Conservation (phyloP, 306 rosid species). For the Begonia masoniana region DNA sequence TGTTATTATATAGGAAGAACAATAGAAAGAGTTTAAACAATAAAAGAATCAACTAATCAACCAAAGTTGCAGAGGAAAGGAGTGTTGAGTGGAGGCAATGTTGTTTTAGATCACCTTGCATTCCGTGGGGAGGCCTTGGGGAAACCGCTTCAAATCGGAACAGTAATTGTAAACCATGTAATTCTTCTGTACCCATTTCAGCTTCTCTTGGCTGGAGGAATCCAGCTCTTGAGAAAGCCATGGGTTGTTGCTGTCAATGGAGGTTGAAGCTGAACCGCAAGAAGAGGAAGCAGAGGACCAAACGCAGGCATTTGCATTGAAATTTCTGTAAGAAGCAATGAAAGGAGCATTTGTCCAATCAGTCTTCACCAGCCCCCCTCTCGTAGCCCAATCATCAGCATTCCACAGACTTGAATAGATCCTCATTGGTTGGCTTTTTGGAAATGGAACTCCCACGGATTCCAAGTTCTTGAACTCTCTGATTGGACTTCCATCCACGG, state of each 20-base stretch:
- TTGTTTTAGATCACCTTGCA: slow-evolving; percentile 3
- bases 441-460: slow-evolving; percentile 38
- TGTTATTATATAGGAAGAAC: no score
- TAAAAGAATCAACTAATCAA: no score
- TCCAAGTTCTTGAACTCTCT: slow-evolving; percentile 59
- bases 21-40: no score
- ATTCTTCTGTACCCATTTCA: slow-evolving; percentile 22
- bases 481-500: slow-evolving; percentile 46
- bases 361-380: no score
- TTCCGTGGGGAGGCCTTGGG: slow-evolving; percentile 22
- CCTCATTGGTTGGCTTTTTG: slow-evolving; percentile 57
- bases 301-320: slow-evolving; percentile 25
- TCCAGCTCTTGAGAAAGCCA: slow-evolving; percentile 24
- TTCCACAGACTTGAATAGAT: slow-evolving; percentile 57
- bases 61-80: no score
- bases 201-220: slow-evolving; percentile 8
- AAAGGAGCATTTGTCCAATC: slow-evolving; percentile 66
- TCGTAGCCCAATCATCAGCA: slow-evolving; percentile 77
- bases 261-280: slow-evolving; percentile 3
- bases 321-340: slow-evolving; percentile 37
- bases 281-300: slow-evolving; percentile 22
- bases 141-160: slow-evolving; percentile 16
- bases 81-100: no score
- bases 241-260: background rate
- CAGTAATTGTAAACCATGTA: slow-evolving; percentile 32